phyloP scores from a whole-genome alignment of 164 flowering plant species.

The Echeveria elegans region DNA sequence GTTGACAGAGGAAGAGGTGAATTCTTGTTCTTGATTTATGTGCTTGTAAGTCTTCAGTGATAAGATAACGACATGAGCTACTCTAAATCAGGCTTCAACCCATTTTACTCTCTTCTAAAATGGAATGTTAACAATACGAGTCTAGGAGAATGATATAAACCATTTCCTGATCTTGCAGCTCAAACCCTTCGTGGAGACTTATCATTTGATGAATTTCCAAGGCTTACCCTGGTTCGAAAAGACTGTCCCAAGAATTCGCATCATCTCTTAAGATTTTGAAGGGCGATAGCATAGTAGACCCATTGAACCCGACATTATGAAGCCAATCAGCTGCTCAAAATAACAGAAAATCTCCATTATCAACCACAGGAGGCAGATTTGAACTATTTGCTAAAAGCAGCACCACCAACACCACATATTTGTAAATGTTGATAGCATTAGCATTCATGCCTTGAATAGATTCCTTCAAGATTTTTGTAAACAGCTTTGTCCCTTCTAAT shows the following conservation, averaged over 20 bases:
- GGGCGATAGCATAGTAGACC: not conserved
- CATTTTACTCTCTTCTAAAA: not conserved
- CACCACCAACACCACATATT: not conserved
- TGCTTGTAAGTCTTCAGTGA: not conserved
- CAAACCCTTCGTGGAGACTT: not conserved
- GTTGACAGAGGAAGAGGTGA: constrained; percentile 36
- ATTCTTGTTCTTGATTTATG: not conserved
- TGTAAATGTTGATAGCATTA: not conserved
- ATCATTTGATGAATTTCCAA: constrained; percentile 6
- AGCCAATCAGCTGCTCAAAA: not conserved
- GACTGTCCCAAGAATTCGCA: not conserved
- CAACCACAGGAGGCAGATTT: not conserved
- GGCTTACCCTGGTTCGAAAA: constrained; percentile 4
- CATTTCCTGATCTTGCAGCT: not conserved
- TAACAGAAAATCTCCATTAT: not conserved
- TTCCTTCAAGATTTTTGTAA: not conserved
- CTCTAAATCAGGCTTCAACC: not conserved
- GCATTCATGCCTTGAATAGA: not conserved
- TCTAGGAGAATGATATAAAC: not conserved
- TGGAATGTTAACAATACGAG: no score
- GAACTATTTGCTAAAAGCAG: not conserved
- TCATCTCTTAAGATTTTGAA: not conserved
- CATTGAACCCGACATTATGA: not conserved
- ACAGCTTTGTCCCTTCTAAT: not conserved
- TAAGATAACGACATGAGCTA: not conserved